Evolutionary conservation across 345 rosid species (phyloP), one percentile per base, ranked within the genome.

Genomic region (Ricinus communis): DNA sequence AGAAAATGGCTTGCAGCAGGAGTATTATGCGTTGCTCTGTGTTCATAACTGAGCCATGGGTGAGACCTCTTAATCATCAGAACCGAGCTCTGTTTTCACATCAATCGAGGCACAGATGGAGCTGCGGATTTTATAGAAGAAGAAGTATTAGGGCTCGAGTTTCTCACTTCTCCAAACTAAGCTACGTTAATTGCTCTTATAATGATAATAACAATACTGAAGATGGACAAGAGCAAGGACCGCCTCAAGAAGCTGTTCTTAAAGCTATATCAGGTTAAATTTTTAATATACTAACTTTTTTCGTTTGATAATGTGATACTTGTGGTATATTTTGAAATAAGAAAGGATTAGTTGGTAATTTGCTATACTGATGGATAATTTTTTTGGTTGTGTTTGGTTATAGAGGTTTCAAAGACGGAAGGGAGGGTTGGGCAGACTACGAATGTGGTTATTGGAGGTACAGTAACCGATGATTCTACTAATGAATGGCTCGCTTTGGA

Each of bases 351-450:
- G n/a, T n/a, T n/a, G n/a, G n/a, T n/a, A n/a, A n/a, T 24, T 53
- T 53, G 2, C 10, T 19, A 13, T 46, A 27, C 21, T 58, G 3
- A n/a, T n/a, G n/a, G n/a, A 16, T 13, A 31, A 49, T 36, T 27
- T 57, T 71, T 62, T 27, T 46, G 73, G 58, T 66, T 36, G 27
- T 49, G 70, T 33, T 79, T 55, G 65, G 53, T 27, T 66, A 19
- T 81, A 95, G 99, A 92, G 89, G 93, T 95, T 55, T 95, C 99
- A 24, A 95, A 82, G 86, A 78, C 91, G 2, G 96, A 95, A 76
- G 98, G 97, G 62, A 92, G 98, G 80, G 83, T 95, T 75, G 94
- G 99, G 36, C 93, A 95, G 78, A 92, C 99, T 0, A 95, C 99
- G 24, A 92, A 95, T 75, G 84, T 92, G 65, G 91, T 95, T 30